Conservation (phyloP, 2,329 filamentous ascomycete species). For the Curvularia eragrostidis region DNA sequence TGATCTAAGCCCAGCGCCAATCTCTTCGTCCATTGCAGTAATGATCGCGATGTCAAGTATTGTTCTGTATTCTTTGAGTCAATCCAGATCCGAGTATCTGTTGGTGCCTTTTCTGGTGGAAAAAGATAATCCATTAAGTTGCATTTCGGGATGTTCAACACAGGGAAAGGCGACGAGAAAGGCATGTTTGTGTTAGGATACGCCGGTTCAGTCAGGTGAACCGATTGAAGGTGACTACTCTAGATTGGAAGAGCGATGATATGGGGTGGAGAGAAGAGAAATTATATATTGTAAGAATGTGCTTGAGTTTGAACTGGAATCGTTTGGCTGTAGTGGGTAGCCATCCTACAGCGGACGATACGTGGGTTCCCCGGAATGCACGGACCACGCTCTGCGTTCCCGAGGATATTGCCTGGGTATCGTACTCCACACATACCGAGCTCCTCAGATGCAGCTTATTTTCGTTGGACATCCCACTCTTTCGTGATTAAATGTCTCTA, state of each 20-base stretch:
- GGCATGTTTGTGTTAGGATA: slow-evolving; percentile 45
- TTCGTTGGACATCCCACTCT: slow-evolving; percentile 10
- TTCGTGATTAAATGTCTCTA: slow-evolving; percentile 22
- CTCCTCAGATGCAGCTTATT: slow-evolving; percentile 24
- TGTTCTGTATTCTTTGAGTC: slow-evolving; percentile 54
- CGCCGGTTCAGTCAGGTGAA: slow-evolving; percentile 6
- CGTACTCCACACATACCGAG: slow-evolving; percentile 32
- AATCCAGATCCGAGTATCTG: slow-evolving; percentile 59
- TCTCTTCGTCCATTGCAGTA: slow-evolving; percentile 58
- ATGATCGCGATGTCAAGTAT: slow-evolving; percentile 55
- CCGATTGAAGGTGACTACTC: not conserved
- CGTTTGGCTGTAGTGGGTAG: slow-evolving; percentile 2
- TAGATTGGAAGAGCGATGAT: not conserved
- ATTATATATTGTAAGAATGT: not conserved
- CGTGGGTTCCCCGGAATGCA: slow-evolving; percentile 26
- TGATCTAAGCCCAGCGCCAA: slow-evolving; percentile 56
- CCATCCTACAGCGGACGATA: slow-evolving; percentile 27
- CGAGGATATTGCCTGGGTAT: slow-evolving; percentile 38
- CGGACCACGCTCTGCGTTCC: slow-evolving; percentile 21
- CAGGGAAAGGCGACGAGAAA: slow-evolving; percentile 53
- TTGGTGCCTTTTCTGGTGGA: slow-evolving; percentile 33
- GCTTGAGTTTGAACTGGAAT: not conserved
- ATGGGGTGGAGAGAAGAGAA: not conserved
- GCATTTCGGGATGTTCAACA: slow-evolving; percentile 55
- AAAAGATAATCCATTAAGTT: slow-evolving; percentile 51